phyloP scores from a whole-genome alignment of 768 basidiomycete species.

The Phanerochaete carnosa region DNA sequence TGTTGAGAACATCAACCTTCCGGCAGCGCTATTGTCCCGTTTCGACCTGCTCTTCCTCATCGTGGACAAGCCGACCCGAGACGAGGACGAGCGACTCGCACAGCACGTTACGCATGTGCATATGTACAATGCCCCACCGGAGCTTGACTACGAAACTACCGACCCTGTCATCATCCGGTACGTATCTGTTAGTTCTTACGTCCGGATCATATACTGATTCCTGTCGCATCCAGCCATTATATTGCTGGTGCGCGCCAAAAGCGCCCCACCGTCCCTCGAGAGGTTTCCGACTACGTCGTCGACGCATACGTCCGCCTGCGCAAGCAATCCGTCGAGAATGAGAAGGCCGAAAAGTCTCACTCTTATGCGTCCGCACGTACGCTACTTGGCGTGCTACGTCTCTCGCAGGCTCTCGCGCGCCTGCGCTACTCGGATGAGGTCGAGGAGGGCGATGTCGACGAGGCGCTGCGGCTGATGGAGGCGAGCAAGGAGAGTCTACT shows the following conservation, averaged over 20 bases:
- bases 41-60: slow-evolving; percentile 97
- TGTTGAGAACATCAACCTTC: slow-evolving; percentile 98
- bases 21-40: slow-evolving; percentile 92
- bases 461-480: slow-evolving; percentile 95
- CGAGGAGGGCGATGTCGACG: slow-evolving; percentile 86
- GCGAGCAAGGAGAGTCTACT: slow-evolving; percentile 90
- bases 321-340: slow-evolving; percentile 76
- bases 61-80: slow-evolving; percentile 90
- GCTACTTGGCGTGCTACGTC: slow-evolving; percentile 88
- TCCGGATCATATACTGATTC: slow-evolving; percentile 7
- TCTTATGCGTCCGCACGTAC: slow-evolving; percentile 96
- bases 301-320: slow-evolving; percentile 95
- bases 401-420: slow-evolving; percentile 92
- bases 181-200: slow-evolving; percentile 13
- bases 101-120: slow-evolving; percentile 98
- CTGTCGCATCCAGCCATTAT: slow-evolving; percentile 63
- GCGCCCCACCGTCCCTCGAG: slow-evolving; percentile 85
- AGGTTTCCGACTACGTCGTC: slow-evolving; percentile 90
- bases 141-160: slow-evolving; percentile 78
- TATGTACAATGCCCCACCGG: slow-evolving; percentile 91
- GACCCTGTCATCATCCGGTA: slow-evolving; percentile 89
- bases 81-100: slow-evolving; percentile 94
- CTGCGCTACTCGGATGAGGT: slow-evolving; percentile 83
- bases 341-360: slow-evolving; percentile 67
- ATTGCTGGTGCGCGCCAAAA: slow-evolving; percentile 88